phyloP scores from a whole-genome alignment of 768 basidiomycete species.

The Psilocybe cyanescens region DNA sequence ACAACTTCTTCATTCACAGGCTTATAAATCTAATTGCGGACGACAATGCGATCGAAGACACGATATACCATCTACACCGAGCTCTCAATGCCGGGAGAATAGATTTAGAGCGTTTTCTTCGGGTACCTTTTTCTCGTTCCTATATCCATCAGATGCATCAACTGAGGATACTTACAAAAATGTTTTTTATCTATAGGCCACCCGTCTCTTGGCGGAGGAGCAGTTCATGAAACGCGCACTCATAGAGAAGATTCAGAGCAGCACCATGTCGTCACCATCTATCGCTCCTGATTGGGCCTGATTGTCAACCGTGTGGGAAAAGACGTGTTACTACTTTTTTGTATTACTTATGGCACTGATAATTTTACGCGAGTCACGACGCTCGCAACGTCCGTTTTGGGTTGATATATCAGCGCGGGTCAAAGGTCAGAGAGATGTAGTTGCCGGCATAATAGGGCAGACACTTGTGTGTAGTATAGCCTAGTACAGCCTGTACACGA shows the following conservation, averaged over 20 bases:
- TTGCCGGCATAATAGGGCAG: not conserved
- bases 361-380: constrained; percentile 4
- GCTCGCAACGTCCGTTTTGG: constrained; percentile 2
- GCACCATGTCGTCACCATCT: constrained; percentile 46
- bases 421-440: not conserved
- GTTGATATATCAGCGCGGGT: not conserved
- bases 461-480: not conserved
- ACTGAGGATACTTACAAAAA: not conserved
- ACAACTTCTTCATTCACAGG: constrained; percentile 43
- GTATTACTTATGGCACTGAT: not conserved
- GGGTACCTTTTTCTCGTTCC: constrained; percentile 47
- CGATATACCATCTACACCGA: constrained; percentile 94
- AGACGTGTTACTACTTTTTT: not conserved
- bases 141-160: constrained; percentile 10
- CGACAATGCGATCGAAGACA: constrained; percentile 98
- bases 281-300: constrained; percentile 44
- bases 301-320: constrained; percentile 4
- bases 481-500: too few species aligned
- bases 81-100: constrained; percentile 90
- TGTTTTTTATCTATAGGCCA: constrained; percentile 53
- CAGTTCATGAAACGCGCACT: constrained; percentile 97
- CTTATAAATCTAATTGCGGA: constrained; percentile 98
- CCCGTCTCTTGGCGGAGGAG: constrained; percentile 88
- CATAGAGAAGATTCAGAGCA: constrained; percentile 84
- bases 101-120: constrained; percentile 92